Evolutionary conservation across 129 eudicot genomes (phyloP).

Genomic region (Flaveria brownii): DNA sequence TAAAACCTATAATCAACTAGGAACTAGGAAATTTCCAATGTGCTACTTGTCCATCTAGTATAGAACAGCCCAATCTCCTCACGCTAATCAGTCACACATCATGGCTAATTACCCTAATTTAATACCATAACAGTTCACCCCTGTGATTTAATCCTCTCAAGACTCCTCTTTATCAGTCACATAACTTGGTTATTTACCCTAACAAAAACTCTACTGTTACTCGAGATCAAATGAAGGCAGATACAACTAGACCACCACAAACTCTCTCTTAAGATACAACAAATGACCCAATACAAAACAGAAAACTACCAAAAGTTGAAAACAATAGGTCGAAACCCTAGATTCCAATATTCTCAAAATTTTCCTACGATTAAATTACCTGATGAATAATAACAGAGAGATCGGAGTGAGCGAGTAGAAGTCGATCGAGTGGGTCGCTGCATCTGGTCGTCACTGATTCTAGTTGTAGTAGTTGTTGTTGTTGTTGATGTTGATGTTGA

Average conservation of each 20-base stretch:
- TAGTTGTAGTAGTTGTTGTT: neutral
- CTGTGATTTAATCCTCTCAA: neutral
- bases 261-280: too few species aligned
- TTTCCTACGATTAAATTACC: constrained; percentile 33
- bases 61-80: neutral
- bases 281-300: constrained; percentile 24
- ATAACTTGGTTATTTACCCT: neutral
- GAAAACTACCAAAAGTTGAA: neutral
- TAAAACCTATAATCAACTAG: too few species aligned
- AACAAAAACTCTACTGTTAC: neutral
- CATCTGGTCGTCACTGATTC: too few species aligned
- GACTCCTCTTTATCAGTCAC: constrained; percentile 10
- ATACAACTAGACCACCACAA: neutral
- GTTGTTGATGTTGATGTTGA: neutral
- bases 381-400: constrained; percentile 60
- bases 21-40: too few species aligned
- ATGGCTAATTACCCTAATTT: neutral
- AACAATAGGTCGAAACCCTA: neutral
- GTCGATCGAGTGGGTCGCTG: constrained; percentile 62
- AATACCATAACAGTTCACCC: neutral
- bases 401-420: constrained; percentile 74
- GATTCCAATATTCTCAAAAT: neutral
- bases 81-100: neutral
- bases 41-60: neutral
- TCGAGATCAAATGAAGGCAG: neutral